These are phyloP conservation scores for Neopestalotiopsis sp. DNA, from an alignment of 2,329 filamentous ascomycete species.

Conservation along the genomic window DNA sequence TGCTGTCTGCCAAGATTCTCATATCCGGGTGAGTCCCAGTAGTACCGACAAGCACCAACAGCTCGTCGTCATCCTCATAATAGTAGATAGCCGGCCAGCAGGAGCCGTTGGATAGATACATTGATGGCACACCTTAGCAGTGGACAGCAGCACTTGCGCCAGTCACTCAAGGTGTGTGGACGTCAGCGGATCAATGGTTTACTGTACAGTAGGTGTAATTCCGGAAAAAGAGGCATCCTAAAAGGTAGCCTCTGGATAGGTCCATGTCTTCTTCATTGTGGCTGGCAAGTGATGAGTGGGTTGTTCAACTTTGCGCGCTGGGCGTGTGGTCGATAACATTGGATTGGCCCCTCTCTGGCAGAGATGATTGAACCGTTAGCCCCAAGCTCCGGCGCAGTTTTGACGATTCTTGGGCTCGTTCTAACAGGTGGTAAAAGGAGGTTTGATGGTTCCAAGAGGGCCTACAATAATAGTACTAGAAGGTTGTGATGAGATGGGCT, in stretches of 20 bases:
- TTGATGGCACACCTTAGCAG: not conserved
- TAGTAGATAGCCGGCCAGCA: not conserved
- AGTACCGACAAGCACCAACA: not conserved
- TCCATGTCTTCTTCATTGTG: not conserved
- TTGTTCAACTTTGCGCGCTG: not conserved
- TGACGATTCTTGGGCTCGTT: not conserved
- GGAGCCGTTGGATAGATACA: not conserved
- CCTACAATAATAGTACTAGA: not conserved
- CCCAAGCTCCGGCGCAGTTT: not conserved
- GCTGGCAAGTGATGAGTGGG: not conserved
- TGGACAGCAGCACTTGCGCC: not conserved
- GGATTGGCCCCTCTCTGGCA: not conserved
- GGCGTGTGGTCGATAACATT: conserved; percentile 3
- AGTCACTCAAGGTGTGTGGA: not conserved
- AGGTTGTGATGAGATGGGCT: conserved; percentile 1
- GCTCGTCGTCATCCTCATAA: not conserved
- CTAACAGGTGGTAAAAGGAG: conserved; percentile 1
- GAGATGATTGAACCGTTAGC: conserved; percentile 1
- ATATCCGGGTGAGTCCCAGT: conserved; percentile 8
- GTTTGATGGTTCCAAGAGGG: not conserved
- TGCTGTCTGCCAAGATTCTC: conserved; percentile 1
- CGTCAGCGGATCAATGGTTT: not conserved
- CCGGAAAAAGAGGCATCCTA: not conserved
- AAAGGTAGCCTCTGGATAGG: not conserved
- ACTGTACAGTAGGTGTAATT: not conserved